These are phyloP conservation scores for Eimeria maxima DNA, from an alignment of 169 alveolate genomes.

Conservation along the genomic window DNA sequence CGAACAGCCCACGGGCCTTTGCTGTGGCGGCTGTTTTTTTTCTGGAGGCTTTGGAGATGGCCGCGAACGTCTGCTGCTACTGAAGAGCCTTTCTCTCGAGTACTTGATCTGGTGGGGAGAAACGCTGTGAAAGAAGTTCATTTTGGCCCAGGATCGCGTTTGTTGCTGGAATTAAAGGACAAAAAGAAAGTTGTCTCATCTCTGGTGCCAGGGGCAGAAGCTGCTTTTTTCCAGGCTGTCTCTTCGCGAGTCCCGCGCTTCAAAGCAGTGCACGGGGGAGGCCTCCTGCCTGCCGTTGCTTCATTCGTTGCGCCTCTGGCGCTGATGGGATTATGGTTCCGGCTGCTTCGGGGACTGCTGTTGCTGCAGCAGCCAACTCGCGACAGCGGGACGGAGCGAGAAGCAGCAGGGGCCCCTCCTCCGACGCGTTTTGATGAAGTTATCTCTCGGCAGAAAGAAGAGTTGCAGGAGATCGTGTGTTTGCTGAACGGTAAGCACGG, in stretches of 20 bases:
- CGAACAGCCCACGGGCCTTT: background rate
- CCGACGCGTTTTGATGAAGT: constrained; percentile 78
- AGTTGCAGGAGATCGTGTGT: constrained; percentile 96
- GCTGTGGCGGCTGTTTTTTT: background rate
- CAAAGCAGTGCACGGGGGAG: background rate
- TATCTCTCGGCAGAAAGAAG: constrained; percentile 95
- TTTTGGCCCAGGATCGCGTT: constrained; percentile 38
- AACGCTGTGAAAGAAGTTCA: constrained; percentile 48
- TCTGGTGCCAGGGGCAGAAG: constrained; percentile 55
- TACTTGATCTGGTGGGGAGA: constrained; percentile 16
- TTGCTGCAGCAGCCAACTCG: background rate
- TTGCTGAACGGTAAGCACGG: constrained; percentile 94
- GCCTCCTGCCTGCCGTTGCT: background rate
- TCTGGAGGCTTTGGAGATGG: background rate
- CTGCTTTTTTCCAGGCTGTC: constrained; percentile 55
- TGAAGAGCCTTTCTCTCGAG: constrained; percentile 42
- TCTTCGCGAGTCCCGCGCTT: constrained; percentile 52
- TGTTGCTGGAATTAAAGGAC: constrained; percentile 19
- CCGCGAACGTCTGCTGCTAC: background rate
- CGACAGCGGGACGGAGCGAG: constrained; percentile 65
- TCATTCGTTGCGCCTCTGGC: constrained; percentile 22
- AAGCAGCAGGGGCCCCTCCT: constrained; percentile 39
- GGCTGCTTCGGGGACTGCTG: constrained; percentile 57
- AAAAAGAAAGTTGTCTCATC: background rate
- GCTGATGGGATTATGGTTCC: constrained; percentile 19